A percentile compares a stretch with the other conserved stretches of the same genome.
phyloP scores from a whole-genome alignment of 2,329 filamentous ascomycete species.

The Mycogone perniciosa region DNA sequence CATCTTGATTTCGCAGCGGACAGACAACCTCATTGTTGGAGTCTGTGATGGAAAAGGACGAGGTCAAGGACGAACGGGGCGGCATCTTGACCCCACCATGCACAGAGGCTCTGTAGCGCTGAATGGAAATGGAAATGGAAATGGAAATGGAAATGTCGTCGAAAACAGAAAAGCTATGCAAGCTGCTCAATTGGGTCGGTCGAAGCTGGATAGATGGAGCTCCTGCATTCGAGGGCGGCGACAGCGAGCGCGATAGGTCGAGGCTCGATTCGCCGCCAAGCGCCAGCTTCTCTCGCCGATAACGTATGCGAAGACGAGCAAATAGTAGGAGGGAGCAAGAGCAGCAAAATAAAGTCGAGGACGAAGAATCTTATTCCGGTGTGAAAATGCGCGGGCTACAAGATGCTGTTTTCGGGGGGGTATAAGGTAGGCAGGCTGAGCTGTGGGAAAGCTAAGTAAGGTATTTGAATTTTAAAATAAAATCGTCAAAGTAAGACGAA shows the following conservation, averaged over 20 bases:
- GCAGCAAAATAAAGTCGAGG: background rate
- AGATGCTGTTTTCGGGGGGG: background rate
- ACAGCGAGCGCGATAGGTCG: slow-evolving; percentile 12
- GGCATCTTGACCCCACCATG: slow-evolving; percentile 72
- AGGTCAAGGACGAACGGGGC: slow-evolving; percentile 77
- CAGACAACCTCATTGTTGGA: slow-evolving; percentile 95
- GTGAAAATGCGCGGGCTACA: background rate
- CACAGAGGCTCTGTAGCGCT: slow-evolving; percentile 18
- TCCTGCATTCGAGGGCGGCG: slow-evolving; percentile 23
- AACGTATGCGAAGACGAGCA: background rate
- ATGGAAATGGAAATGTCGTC: slow-evolving; percentile 15
- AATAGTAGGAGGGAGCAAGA: background rate
- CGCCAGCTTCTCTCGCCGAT: background rate
- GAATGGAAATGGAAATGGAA: slow-evolving; percentile 19
- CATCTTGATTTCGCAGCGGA: slow-evolving; percentile 91
- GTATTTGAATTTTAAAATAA: too few species aligned
- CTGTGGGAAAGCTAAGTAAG: background rate
- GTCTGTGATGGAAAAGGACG: slow-evolving; percentile 87
- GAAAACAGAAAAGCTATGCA: slow-evolving; percentile 9
- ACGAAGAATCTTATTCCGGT: background rate
- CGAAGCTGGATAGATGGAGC: slow-evolving; percentile 16
- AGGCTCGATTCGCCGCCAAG: slow-evolving; percentile 12
- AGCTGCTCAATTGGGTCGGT: slow-evolving; percentile 26
- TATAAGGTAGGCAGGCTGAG: background rate
- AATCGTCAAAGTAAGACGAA: background rate